Percentiles rank a stretch among this genome's conserved stretches.
Conservation (phyloP, 176 grass and related monocot genomes). For the bread wheat (Triticum aestivum) region DNA sequence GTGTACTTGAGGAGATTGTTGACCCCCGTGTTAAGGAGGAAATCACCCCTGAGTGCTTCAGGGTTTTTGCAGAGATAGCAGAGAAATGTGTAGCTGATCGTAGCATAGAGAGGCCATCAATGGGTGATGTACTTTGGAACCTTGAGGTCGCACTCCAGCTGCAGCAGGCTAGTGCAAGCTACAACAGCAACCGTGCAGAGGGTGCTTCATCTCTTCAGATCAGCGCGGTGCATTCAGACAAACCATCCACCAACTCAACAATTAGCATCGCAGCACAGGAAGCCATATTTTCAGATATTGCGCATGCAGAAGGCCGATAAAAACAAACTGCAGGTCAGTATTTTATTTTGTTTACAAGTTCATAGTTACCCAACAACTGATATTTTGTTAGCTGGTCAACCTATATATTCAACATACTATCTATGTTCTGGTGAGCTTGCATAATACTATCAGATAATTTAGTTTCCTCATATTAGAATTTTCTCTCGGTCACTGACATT, state of each 20-base stretch:
- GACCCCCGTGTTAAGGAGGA: constrained; percentile 26
- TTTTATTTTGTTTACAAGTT: not conserved
- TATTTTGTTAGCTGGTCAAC: not conserved
- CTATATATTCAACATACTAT: not conserved
- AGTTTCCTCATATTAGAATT: not conserved
- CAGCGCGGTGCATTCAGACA: too few relatives aligned
- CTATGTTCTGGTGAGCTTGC: not conserved
- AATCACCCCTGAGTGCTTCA: constrained; percentile 11
- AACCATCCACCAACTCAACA: too few relatives aligned
- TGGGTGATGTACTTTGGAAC: constrained; percentile 28
- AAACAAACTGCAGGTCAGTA: not conserved
- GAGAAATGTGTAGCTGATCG: constrained; percentile 33
- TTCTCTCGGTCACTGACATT: not conserved
- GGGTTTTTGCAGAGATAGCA: constrained; percentile 3
- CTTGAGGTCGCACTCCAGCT: constrained; percentile 28
- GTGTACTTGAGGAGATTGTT: not conserved
- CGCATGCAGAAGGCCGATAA: constrained; percentile 5
- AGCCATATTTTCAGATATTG: not conserved
- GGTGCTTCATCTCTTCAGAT: too few relatives aligned
- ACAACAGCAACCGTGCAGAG: too few relatives aligned
- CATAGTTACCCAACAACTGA: not conserved
- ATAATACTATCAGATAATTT: not conserved
- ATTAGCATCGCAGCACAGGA: too few relatives aligned
- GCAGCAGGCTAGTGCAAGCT: constrained; percentile 22
- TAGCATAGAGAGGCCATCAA: constrained; percentile 12